Evolutionary conservation across 345 rosid species (phyloP).

Genomic region (Linum trigynum): DNA sequence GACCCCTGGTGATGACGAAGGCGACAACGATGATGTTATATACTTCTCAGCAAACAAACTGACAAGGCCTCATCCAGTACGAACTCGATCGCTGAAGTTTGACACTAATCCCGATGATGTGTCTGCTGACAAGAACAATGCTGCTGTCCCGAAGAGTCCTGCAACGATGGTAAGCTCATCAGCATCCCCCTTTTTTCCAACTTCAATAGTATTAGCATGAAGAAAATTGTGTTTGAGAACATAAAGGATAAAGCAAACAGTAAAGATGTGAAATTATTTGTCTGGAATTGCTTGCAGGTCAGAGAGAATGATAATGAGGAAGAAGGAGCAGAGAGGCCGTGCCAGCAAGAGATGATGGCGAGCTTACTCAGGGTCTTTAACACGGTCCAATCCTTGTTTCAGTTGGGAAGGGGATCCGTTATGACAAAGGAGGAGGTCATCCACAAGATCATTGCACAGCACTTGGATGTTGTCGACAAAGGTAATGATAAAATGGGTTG

Average conservation of each 20-base stretch:
- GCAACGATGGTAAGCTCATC: too few species aligned
- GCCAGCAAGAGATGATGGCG: not conserved
- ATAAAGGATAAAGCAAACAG: not conserved
- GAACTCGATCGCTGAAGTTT: not conserved
- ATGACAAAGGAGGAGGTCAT: not conserved
- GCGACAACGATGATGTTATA: not conserved
- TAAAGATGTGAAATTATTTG: not conserved
- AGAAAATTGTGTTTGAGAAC: not conserved
- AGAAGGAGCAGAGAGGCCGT: not conserved
- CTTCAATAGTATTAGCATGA: not conserved
- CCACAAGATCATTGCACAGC: not conserved
- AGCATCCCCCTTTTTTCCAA: too few species aligned
- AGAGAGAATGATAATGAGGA: not conserved
- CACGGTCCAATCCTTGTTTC: not conserved
- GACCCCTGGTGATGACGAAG: not conserved
- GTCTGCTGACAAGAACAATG: not conserved
- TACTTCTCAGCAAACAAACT: not conserved
- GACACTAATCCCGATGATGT: not conserved
- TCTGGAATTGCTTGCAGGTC: not conserved
- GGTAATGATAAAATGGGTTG: not conserved
- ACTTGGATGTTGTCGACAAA: not conserved
- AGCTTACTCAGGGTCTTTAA: not conserved
- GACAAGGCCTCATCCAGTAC: not conserved
- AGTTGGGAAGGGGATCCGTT: not conserved
- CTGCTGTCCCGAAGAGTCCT: not conserved